Evolutionary conservation across 805 yeast species (phyloP).

Genomic region (Isabelozyma gotoi): DNA sequence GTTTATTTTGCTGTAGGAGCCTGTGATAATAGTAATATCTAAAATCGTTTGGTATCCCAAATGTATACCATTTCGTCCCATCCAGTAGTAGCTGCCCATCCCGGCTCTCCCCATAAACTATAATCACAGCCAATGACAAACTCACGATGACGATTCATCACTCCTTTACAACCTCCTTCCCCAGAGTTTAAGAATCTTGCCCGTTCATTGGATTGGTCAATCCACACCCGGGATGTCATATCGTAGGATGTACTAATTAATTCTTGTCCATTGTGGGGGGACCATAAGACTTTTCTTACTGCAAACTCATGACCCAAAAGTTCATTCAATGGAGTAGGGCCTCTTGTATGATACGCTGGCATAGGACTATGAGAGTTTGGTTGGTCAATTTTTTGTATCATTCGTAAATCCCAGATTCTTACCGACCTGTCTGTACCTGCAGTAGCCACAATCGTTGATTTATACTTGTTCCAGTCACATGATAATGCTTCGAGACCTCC

Average conservation of each 20-base stretch:
- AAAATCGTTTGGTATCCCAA: slow-evolving; percentile 67
- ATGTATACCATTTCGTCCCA: slow-evolving; percentile 96
- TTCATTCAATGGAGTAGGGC: slow-evolving; percentile 73
- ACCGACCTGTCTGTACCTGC: slow-evolving; percentile 90
- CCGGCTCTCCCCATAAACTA: slow-evolving; percentile 95
- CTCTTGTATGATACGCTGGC: slow-evolving; percentile 44
- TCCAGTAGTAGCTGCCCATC: slow-evolving; percentile 92
- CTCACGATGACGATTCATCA: slow-evolving; percentile 74
- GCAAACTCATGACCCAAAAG: slow-evolving; percentile 88
- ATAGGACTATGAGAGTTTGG: slow-evolving; percentile 36
- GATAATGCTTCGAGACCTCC: slow-evolving; percentile 77
- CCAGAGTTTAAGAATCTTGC: slow-evolving; percentile 42
- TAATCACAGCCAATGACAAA: slow-evolving; percentile 94
- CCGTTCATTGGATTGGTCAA: slow-evolving; percentile 62
- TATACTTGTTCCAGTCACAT: slow-evolving; percentile 90
- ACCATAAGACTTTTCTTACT: slow-evolving; percentile 79
- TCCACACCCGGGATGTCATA: slow-evolving; percentile 90
- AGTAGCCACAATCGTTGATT: slow-evolving; percentile 74
- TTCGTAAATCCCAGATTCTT: slow-evolving; percentile 85
- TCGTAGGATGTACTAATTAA: slow-evolving; percentile 82
- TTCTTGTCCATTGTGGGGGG: slow-evolving; percentile 77
- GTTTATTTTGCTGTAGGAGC: no score
- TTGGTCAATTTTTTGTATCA: slow-evolving; percentile 46
- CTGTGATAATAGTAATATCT: no score
- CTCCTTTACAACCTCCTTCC: slow-evolving; percentile 54